Percentiles rank a stretch among this genome's conserved stretches.
phyloP scores from a whole-genome alignment of 495 filamentous ascomycete genomes.

The Penicillium tannophilum region DNA sequence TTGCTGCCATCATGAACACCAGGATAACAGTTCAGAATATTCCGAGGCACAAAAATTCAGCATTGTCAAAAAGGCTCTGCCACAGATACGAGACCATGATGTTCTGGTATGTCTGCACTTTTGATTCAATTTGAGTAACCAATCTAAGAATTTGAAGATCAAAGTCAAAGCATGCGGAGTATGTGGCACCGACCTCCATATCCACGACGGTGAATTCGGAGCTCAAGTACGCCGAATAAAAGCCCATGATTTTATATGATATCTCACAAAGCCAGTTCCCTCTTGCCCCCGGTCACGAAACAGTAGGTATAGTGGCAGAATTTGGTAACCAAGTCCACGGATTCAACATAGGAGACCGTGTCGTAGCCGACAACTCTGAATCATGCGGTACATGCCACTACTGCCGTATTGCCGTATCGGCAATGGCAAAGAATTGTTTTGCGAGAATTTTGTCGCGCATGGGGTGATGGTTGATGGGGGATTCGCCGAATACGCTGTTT shows the following conservation, averaged over 20 bases:
- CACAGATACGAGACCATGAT: neutral
- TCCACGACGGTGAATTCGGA: constrained; percentile 66
- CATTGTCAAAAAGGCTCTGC: neutral
- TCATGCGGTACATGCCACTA: constrained; percentile 74
- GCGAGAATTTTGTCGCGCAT: constrained; percentile 69
- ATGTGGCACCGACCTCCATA: constrained; percentile 68
- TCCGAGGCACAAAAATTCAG: neutral
- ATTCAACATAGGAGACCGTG: constrained; percentile 67
- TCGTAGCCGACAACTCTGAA: constrained; percentile 58
- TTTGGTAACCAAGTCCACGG: constrained; percentile 61
- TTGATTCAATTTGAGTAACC: neutral
- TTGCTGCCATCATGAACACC: neutral
- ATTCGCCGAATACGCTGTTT: constrained; percentile 68
- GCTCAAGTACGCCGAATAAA: constrained; percentile 48
- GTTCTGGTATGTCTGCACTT: neutral
- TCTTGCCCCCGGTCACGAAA: constrained; percentile 55
- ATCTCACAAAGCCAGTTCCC: constrained; percentile 46
- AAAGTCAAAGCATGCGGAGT: constrained; percentile 68
- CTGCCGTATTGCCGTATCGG: constrained; percentile 72
- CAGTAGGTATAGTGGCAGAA: constrained; percentile 56
- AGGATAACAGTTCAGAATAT: neutral
- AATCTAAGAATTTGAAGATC: constrained; percentile 26
- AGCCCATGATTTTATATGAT: too few relatives aligned
- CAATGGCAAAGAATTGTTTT: constrained; percentile 66
- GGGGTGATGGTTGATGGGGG: constrained; percentile 68